Evolutionary conservation across 768 basidiomycete genomes (phyloP).

Genomic region (Lactifluus subvellereus): DNA sequence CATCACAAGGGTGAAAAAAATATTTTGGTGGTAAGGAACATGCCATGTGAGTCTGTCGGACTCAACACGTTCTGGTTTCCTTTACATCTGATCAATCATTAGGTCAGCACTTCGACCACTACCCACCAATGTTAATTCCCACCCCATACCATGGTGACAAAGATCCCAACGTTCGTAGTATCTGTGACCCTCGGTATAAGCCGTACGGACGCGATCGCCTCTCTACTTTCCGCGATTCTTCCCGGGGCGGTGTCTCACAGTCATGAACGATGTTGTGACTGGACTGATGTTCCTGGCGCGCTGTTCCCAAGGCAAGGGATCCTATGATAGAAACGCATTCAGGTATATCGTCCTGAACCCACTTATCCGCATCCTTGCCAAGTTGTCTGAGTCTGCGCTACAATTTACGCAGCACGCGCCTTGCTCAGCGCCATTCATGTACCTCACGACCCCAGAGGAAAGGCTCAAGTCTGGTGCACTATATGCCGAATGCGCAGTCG

Average conservation of each 20-base stretch:
- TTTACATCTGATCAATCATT: no score
- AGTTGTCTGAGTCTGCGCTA: slow-evolving; percentile 56
- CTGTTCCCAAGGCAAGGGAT: not conserved
- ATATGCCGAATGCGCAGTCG: slow-evolving; percentile 71
- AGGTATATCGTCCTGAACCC: slow-evolving; percentile 70
- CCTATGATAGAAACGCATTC: not conserved
- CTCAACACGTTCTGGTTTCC: no score
- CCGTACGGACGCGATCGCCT: slow-evolving; percentile 60
- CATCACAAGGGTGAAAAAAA: no score
- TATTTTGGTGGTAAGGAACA: no score
- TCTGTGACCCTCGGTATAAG: slow-evolving; percentile 74
- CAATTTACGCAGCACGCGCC: slow-evolving; percentile 72
- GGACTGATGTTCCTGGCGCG: not conserved
- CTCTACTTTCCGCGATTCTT: slow-evolving; percentile 45
- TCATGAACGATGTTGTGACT: slow-evolving; percentile 48
- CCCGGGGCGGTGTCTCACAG: slow-evolving; percentile 34
- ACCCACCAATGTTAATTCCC: slow-evolving; percentile 29
- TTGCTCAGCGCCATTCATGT: slow-evolving; percentile 79
- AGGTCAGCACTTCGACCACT: no score
- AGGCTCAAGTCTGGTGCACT: slow-evolving; percentile 72
- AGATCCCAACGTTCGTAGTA: slow-evolving; percentile 57
- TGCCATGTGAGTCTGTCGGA: no score
- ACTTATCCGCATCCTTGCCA: slow-evolving; percentile 59
- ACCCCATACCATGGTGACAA: slow-evolving; percentile 32
- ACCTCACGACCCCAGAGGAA: slow-evolving; percentile 42